Evolutionary conservation across 352 stramenopile genomes (phyloP).

Genomic region (Phytophthora aleatoria): DNA sequence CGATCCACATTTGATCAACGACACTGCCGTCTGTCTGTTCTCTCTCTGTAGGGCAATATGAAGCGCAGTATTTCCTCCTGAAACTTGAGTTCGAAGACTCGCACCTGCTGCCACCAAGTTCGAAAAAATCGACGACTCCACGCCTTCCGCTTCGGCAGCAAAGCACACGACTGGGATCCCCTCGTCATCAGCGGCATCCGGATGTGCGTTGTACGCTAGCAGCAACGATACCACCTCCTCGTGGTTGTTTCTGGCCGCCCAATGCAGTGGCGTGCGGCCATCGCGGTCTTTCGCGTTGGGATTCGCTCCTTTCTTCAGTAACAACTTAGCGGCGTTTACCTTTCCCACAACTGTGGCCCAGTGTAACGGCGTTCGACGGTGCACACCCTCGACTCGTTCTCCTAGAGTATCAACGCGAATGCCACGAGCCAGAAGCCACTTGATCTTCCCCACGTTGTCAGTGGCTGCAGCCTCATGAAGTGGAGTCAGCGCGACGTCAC

Average conservation of each 20-base stretch:
- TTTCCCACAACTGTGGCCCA: slow-evolving; percentile 72
- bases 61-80: slow-evolving; percentile 66
- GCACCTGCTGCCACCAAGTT: slow-evolving; percentile 48
- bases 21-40: slow-evolving; percentile 67
- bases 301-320: slow-evolving; percentile 55
- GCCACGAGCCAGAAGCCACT: slow-evolving; percentile 47
- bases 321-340: slow-evolving; percentile 31
- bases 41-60: slow-evolving; percentile 76
- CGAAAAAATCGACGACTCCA: slow-evolving; percentile 49
- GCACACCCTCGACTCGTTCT: slow-evolving; percentile 64
- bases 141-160: slow-evolving; percentile 64
- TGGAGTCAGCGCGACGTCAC: slow-evolving; percentile 77
- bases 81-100: slow-evolving; percentile 47
- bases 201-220: slow-evolving; percentile 45
- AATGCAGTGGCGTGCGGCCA: slow-evolving; percentile 75
- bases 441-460: slow-evolving; percentile 49
- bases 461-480: slow-evolving; percentile 72
- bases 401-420: slow-evolving; percentile 56
- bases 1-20: slow-evolving; percentile 72
- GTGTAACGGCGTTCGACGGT: slow-evolving; percentile 71
- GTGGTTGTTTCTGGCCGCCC: slow-evolving; percentile 76
- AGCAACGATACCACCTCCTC: slow-evolving; percentile 54
- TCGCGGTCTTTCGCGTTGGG: slow-evolving; percentile 64
- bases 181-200: slow-evolving; percentile 51
- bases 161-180: slow-evolving; percentile 67